Evolutionary conservation across 2,329 filamentous ascomycete species (phyloP).

Genomic region (Lasiodiplodia theobromae): DNA sequence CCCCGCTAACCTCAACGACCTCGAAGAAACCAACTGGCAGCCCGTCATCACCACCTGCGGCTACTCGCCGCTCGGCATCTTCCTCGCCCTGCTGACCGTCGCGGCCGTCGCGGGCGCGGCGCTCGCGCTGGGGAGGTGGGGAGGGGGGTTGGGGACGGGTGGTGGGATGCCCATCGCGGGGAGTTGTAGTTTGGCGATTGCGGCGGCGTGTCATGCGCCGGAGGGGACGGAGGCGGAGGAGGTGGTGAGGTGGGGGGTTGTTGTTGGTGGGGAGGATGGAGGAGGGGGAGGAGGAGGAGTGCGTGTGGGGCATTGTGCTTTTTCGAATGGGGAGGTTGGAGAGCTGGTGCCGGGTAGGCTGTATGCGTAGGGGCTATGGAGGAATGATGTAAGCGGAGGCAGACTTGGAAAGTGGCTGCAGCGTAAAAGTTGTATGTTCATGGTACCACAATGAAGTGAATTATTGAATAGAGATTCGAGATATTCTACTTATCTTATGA

Average conservation of each 20-base stretch:
- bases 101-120: constrained; percentile 37
- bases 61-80: constrained; percentile 11
- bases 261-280: not conserved
- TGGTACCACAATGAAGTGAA: not conserved
- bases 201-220: not conserved
- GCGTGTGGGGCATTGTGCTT: constrained; percentile 11
- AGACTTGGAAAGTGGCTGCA: not conserved
- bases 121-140: constrained; percentile 49
- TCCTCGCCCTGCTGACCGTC: constrained; percentile 65
- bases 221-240: not conserved
- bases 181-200: not conserved
- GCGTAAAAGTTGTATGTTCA: not conserved
- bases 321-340: constrained; percentile 9
- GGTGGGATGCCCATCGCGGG: constrained; percentile 42
- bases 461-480: not conserved
- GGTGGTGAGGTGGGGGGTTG: constrained; percentile 38
- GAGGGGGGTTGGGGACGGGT: not conserved
- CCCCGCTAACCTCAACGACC: not conserved
- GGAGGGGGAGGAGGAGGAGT: not conserved
- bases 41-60: constrained; percentile 25
- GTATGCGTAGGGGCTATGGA: not conserved
- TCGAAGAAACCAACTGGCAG: not conserved
- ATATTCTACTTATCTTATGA: not conserved
- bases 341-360: not conserved
- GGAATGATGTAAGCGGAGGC: too few relatives aligned